Evolutionary conservation across 2,329 filamentous ascomycete species (phyloP), one percentile per base, ranked within the genome.

Genomic region (Claviceps africana): DNA sequence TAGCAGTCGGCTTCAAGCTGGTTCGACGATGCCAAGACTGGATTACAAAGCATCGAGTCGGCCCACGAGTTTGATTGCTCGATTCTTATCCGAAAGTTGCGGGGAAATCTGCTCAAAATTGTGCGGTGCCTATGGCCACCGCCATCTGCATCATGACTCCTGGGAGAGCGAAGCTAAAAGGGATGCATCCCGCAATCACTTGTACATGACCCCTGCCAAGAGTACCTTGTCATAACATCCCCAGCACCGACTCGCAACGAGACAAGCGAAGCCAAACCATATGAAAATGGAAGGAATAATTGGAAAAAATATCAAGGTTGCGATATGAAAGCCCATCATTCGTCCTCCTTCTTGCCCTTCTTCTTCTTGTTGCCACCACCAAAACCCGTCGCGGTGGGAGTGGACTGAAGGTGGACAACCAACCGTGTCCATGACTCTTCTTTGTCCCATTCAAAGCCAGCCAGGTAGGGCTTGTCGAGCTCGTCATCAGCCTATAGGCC

Each of bases 401-500:
- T 78, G 69, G 82, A 83, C 68, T 84, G 83, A 66, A 91, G 86
- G 70, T 93, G 89, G 47, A 96, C 89, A 62, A 94, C 75, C 64
- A 97, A 78, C 58, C 82, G 80, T 51, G 87, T 91, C 83, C 88
- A 95, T 65, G 82, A 88, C 71, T 95, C 88, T 61, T 95, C 86
- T 67, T 85, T 87, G 71, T 95, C 86, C 90, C 90, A 96, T 76
- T 95, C 89, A 73, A 97, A 96, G 59, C 91, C 91, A 63, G 84
- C 84, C 60, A 97, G 83, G 76, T 90, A 88, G 57, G 90, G 88
- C 59, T 79, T 76, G 52, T 91, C 86, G 56, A 97, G 77, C 69
- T 96, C 91, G 67, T 97, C 91, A 63, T 97, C 91, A 55, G 85
- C 79, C 90, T 95, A 17, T 19, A 8, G n/a, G 33, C 33, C 47